Evolutionary conservation across 179 eudicot genomes (phyloP).

Genomic region (Silene noctiflora): DNA sequence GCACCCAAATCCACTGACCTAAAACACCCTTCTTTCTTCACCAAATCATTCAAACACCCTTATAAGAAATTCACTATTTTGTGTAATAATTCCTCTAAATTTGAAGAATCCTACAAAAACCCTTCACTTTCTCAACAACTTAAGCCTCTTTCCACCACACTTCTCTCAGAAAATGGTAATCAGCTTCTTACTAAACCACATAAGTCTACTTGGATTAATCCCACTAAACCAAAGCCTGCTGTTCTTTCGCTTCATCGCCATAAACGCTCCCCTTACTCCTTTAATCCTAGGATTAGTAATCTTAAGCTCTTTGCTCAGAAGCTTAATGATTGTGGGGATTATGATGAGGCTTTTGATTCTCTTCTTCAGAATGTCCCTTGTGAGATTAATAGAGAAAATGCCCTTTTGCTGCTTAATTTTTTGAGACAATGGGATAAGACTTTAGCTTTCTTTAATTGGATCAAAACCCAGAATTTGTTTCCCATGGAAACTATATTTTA

Average conservation of each 20-base stretch:
- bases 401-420: conserved; percentile 68
- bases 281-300: conserved; percentile 68
- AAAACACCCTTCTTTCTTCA: conserved; percentile 28
- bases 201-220: conserved; percentile 88
- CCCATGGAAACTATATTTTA: conserved; percentile 86
- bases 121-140: conserved; percentile 39
- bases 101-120: conserved; percentile 28
- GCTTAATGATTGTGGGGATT: conserved; percentile 52
- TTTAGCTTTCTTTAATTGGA: conserved; percentile 74
- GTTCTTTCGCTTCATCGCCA: conserved; percentile 78
- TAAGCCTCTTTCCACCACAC: conserved; percentile 32
- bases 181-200: conserved; percentile 56
- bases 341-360: conserved; percentile 31
- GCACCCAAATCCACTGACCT: conserved; percentile 26
- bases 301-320: conserved; percentile 61
- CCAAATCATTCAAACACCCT: conserved; percentile 21
- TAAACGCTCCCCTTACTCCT: conserved; percentile 39
- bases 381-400: conserved; percentile 55
- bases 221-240: conserved; percentile 61
- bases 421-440: conserved; percentile 74
- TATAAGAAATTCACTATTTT: conserved; percentile 24
- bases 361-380: conserved; percentile 55
- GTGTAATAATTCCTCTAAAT: conserved; percentile 30
- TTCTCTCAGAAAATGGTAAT: conserved; percentile 27
- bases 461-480: conserved; percentile 62